Evolutionary conservation across 768 basidiomycete species (phyloP), one percentile per base, ranked within the genome.

Genomic region (Lentinus tigrinus): DNA sequence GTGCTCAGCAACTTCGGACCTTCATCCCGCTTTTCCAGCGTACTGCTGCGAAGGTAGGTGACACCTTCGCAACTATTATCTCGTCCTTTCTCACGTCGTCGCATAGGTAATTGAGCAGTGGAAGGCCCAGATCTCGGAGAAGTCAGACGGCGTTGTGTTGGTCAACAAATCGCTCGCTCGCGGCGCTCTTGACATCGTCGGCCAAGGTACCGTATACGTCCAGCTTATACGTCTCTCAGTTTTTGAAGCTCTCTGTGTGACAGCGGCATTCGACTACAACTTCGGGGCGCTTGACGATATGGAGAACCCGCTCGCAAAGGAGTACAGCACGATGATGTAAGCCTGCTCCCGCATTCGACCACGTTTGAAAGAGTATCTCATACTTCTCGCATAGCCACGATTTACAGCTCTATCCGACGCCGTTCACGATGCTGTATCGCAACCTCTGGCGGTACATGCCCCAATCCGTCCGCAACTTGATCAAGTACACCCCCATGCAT

Each of bases 191-290:
- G 66, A 67, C 28, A 61, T 67, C 47, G 64, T 69, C 19, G 66
- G 66, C 2, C 52, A 63, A 42, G 62, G 64, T 65, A 24, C 28
- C 34, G 4, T 49, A 24, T 65, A 62, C 62, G 67, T 67, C 7
- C 19, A 21, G n/a, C n/a, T 16, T 1, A 1, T 39, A 36, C 1
- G 3, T 19, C 17, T 27, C 11, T 28, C 23, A 14, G 4, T n/a
- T 7, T n/a, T 56, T 21, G n/a, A 21, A 1, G 17, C 19, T 40
- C 3, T 6, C 14, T 40, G 14, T 9, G 39, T 2, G 50, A 13
- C 21, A 65, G 65, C 68, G 3, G 66, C 66, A 6, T 67, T 69
- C 24, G 66, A 64, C 27, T 54, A 57, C 26, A 44, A 67, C 19
- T 62, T 63, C 14, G 60, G 56, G 1, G 40, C 61, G 0, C 52